phyloP scores from a whole-genome alignment of 108 stramenopile species.

The Aurantiochytrium sp. region DNA sequence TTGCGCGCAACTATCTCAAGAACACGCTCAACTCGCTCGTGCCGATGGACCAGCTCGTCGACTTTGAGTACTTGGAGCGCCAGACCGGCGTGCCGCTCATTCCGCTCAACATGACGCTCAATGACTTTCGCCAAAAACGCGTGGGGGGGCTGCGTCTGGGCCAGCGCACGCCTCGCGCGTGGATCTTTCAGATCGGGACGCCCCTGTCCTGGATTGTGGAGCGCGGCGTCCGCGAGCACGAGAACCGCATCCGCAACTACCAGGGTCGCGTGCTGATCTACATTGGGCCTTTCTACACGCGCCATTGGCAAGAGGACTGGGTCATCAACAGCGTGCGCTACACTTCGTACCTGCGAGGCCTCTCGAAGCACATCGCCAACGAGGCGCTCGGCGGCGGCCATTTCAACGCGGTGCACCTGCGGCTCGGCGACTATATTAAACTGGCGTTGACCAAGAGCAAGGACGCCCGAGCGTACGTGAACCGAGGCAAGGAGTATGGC shows the following conservation, averaged over 20 bases:
- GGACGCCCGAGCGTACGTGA: not conserved
- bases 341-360: not conserved
- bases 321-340: not conserved
- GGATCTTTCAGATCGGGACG: not conserved
- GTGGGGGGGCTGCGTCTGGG: not conserved
- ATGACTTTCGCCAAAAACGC: not conserved
- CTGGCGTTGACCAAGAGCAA: not conserved
- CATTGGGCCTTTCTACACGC: not conserved
- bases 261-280: not conserved
- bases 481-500: not conserved
- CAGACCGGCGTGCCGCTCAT: not conserved
- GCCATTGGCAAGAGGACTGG: not conserved
- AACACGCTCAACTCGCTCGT: not conserved
- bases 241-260: not conserved
- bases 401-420: not conserved
- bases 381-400: not conserved
- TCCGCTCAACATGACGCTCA: conserved; percentile 25
- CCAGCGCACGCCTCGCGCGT: not conserved
- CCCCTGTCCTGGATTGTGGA: not conserved
- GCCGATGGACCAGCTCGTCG: conserved; percentile 3
- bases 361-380: not conserved
- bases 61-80: not conserved
- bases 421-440: not conserved
- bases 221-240: not conserved
- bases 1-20: not conserved